Conservation (phyloP, 2,329 filamentous ascomycete genomes). For the Calonectria henricotiae region DNA sequence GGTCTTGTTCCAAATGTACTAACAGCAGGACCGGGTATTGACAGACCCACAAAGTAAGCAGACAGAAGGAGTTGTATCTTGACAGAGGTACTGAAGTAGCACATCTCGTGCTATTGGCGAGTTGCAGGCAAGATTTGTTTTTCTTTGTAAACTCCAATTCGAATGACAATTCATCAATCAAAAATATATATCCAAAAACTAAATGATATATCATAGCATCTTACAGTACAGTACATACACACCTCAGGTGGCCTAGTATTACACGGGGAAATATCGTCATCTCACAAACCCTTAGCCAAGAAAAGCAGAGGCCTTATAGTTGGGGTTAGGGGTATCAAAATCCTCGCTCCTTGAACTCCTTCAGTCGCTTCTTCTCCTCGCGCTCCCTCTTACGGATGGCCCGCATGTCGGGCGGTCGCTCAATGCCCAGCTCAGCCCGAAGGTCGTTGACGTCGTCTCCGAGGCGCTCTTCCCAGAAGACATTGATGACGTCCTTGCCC, state of each 20-base stretch:
- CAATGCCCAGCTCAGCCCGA: conserved; percentile 83
- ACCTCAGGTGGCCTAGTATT: not conserved
- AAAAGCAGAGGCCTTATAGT: not conserved
- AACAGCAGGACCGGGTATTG: no score
- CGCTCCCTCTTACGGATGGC: conserved; percentile 81
- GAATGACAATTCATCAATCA: no score
- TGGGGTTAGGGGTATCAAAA: conserved; percentile 38
- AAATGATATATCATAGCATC: not conserved
- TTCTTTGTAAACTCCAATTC: no score
- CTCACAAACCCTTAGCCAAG: not conserved
- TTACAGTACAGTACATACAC: conserved; percentile 41
- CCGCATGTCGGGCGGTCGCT: conserved; percentile 90
- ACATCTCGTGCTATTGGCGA: no score
- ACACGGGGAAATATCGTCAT: conserved; percentile 12
- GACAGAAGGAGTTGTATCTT: no score
- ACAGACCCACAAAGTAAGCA: no score
- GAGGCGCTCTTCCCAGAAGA: conserved; percentile 98
- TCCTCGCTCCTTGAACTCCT: conserved; percentile 58
- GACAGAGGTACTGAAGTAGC: no score
- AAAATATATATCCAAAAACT: no score
- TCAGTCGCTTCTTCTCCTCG: conserved; percentile 78
- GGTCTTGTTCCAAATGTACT: no score
- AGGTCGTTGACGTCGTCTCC: conserved; percentile 86
- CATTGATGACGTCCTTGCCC: conserved; percentile 88
- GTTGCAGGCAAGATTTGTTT: no score